These are phyloP conservation scores for Rachicladosporium sp. DNA, from an alignment of 2,329 filamentous ascomycete genomes.

Conservation along the genomic window DNA sequence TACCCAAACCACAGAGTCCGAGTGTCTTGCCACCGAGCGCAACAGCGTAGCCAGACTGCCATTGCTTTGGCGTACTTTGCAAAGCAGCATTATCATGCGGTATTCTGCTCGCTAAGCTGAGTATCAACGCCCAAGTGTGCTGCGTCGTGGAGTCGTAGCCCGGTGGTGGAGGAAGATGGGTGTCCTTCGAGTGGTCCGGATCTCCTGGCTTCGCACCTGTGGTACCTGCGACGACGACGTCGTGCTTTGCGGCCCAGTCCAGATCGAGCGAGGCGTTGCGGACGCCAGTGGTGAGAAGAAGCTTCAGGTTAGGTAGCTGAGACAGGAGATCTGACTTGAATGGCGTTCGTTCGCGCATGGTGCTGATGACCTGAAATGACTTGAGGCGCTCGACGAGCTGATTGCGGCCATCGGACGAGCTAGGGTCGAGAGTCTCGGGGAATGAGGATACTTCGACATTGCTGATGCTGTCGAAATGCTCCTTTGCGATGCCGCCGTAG, in stretches of 20 bases:
- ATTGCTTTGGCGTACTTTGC: conserved; percentile 43
- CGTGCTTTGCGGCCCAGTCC: conserved; percentile 42
- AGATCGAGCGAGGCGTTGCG: conserved; percentile 62
- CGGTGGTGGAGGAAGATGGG: conserved; percentile 21
- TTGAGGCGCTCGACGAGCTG: conserved; percentile 53
- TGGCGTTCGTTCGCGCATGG: conserved; percentile 74
- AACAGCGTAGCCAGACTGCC: conserved; percentile 58
- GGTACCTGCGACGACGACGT: conserved; percentile 54
- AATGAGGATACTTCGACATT: conserved; percentile 48
- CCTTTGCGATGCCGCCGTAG: conserved; percentile 19
- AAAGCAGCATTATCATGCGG: conserved; percentile 57
- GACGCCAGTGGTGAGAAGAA: conserved; percentile 60
- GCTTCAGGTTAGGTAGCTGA: conserved; percentile 60
- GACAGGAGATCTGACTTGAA: conserved; percentile 54
- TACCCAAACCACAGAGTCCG: conserved; percentile 59
- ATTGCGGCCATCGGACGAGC: conserved; percentile 44
- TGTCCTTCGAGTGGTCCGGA: conserved; percentile 4
- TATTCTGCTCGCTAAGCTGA: conserved; percentile 57
- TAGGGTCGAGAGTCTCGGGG: conserved; percentile 57
- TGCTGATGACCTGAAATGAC: conserved; percentile 60
- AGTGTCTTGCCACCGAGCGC: conserved; percentile 58
- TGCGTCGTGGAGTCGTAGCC: conserved; percentile 51
- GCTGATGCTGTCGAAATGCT: conserved; percentile 18
- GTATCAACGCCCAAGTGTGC: conserved; percentile 54
- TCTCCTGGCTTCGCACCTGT: conserved; percentile 25